phyloP scores from a whole-genome alignment of 1,284 basidiomycete genomes.

The Exobasidium rhododendri region DNA sequence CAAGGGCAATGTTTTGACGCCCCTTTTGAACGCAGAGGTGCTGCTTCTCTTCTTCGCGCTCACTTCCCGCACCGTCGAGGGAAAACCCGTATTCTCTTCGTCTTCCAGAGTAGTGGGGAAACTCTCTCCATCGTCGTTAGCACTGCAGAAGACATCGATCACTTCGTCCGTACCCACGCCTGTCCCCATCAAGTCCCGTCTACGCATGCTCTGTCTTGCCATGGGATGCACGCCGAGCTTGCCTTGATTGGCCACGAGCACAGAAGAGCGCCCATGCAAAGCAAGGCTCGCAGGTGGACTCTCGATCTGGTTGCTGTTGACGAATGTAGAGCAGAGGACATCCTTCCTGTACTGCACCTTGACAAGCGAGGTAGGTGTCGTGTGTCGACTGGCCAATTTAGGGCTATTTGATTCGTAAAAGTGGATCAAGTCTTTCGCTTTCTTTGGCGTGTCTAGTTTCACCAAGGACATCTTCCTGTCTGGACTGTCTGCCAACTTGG shows the following conservation, averaged over 20 bases:
- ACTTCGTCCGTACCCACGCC: neutral
- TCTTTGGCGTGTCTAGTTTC: slow-evolving; percentile 24
- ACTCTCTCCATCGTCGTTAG: neutral
- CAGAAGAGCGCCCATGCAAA: neutral
- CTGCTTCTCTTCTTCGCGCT: neutral
- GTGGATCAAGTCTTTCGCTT: slow-evolving; percentile 38
- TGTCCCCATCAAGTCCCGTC: neutral
- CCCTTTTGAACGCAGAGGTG: neutral
- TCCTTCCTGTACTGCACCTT: neutral
- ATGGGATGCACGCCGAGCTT: neutral
- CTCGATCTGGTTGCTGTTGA: neutral
- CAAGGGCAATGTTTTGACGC: neutral
- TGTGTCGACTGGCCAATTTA: neutral
- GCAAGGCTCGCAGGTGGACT: neutral
- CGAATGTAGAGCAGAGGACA: neutral
- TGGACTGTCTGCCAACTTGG: neutral
- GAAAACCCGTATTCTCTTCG: neutral
- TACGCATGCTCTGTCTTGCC: neutral
- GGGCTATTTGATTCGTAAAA: slow-evolving; percentile 29
- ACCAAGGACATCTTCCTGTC: slow-evolving; percentile 1
- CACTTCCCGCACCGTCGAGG: neutral
- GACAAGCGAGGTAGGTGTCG: neutral
- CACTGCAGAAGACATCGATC: neutral
- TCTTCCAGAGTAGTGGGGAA: neutral
- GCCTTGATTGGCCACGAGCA: neutral